Evolutionary conservation across 1,284 basidiomycete species (phyloP).

Genomic region (Irpex lacteus): DNA sequence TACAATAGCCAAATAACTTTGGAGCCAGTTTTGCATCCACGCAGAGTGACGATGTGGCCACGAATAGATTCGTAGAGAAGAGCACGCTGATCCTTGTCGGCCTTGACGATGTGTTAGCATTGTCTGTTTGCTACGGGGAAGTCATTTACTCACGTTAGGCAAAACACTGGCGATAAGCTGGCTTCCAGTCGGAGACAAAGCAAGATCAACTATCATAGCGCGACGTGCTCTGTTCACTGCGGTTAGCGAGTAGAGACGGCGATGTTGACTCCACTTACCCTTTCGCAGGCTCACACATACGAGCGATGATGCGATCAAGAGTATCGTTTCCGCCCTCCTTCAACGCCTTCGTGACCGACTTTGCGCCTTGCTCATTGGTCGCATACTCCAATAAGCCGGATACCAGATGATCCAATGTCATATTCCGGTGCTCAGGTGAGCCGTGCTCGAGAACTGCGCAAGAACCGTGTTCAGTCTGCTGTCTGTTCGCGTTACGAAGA

Average conservation of each 20-base stretch:
- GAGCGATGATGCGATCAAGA: slow-evolving; percentile 64
- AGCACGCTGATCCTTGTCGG: slow-evolving; percentile 77
- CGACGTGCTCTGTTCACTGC: slow-evolving; percentile 54
- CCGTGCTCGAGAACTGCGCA: slow-evolving; percentile 75
- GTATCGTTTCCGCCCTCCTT: slow-evolving; percentile 78
- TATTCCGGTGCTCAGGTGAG: slow-evolving; percentile 63
- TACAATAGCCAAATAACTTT: slow-evolving; percentile 88
- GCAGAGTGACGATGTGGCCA: slow-evolving; percentile 79
- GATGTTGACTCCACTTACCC: slow-evolving; percentile 41
- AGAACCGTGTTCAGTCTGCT: background rate
- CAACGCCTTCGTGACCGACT: slow-evolving; percentile 78
- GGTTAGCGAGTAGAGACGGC: background rate
- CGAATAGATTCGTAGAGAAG: slow-evolving; percentile 78
- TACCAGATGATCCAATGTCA: slow-evolving; percentile 72
- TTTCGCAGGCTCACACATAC: slow-evolving; percentile 80
- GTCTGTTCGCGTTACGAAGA: background rate
- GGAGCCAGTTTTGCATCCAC: slow-evolving; percentile 83
- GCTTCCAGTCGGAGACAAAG: slow-evolving; percentile 77
- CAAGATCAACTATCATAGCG: slow-evolving; percentile 79
- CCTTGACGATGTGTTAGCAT: slow-evolving; percentile 37
- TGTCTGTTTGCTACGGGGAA: background rate
- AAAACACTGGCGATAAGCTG: slow-evolving; percentile 77
- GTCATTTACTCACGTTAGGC: slow-evolving; percentile 50
- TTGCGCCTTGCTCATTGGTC: slow-evolving; percentile 77
- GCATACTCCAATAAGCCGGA: slow-evolving; percentile 71